Evolutionary conservation across 306 rosid species (phyloP), one percentile per base, ranked within the genome.

Genomic region (Nissolia schottii): DNA sequence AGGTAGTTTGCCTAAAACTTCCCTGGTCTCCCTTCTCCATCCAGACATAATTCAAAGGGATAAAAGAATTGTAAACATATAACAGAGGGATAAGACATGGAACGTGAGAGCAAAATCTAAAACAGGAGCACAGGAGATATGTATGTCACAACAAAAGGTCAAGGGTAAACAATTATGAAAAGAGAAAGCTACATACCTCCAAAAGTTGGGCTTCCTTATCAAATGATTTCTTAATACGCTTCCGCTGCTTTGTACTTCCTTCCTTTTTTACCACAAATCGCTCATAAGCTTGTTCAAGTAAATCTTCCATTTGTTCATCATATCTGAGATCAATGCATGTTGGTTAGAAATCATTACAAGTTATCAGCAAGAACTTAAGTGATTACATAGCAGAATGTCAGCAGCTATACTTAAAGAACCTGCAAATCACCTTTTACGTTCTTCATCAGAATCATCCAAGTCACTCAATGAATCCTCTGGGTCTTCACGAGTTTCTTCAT

Each of bases 161-260:
- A 9, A 27, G 4, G 40, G 4, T 46, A 54, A 16, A 75, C 61
- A 59, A 53, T n/a, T 19, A 34, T 6, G n/a, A n/a, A 40, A 45
- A 22, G 32, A 9, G 11, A 56, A 19, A 72, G 49, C 12, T 61
- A 15, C 73, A 60, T 82, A 94, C 99, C 97, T 89, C 91, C 66
- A 88, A 77, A 75, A 87, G 85, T 80, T 87, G 73, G 51, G 73
- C 58, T 24, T 86, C 85, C 25, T 79, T 85, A 22, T 88, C 83
- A 77, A 71, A 75, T 7, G 85, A 71, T 58, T 82, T 81, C 79
- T 85, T 94, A 20, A 77, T 43, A 31, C 97, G 95, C 80, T 91
- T 94, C 53, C 95, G 83, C 86, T 86, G 99, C 87, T 82, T 89
- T 70, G 97, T 7, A 71, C 79, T 77, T 71, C 97, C 99, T 78